phyloP scores from a whole-genome alignment of 768 basidiomycete genomes.

The Amanita brunnescens region DNA sequence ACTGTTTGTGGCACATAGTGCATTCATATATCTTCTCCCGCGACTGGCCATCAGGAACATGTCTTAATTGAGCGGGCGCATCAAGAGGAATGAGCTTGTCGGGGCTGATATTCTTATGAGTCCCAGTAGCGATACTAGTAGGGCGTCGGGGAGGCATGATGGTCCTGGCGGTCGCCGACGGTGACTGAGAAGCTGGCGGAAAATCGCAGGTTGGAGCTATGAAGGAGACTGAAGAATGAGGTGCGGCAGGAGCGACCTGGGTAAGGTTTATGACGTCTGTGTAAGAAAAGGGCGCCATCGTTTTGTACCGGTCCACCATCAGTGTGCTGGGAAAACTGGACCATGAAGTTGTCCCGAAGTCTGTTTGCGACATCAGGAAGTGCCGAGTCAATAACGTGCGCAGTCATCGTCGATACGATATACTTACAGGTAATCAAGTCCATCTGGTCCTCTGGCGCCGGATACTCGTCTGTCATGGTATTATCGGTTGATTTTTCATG shows the following conservation, averaged over 20 bases:
- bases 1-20: too few species aligned
- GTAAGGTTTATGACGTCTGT: slow-evolving; percentile 25
- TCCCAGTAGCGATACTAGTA: slow-evolving; percentile 54
- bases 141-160: slow-evolving; percentile 19
- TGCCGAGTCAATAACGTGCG: slow-evolving; percentile 4
- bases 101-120: slow-evolving; percentile 59
- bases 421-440: slow-evolving; percentile 11
- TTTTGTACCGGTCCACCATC: slow-evolving; percentile 25
- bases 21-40: too few species aligned
- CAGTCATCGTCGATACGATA: slow-evolving; percentile 6
- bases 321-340: slow-evolving; percentile 31
- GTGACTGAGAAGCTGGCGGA: slow-evolving; percentile 3
- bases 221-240: slow-evolving; percentile 11
- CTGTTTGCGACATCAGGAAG: slow-evolving; percentile 23
- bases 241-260: slow-evolving; percentile 20
- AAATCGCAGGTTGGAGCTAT: slow-evolving; percentile 4
- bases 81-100: slow-evolving; percentile 56
- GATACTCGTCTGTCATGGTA: slow-evolving; percentile 20
- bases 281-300: slow-evolving; percentile 33
- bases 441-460: slow-evolving; percentile 10
- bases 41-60: too few species aligned
- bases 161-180: slow-evolving; percentile 8
- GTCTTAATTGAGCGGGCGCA: slow-evolving; percentile 56
- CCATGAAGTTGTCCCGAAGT: slow-evolving; percentile 20
- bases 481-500: slow-evolving; percentile 37